Evolutionary conservation across 768 basidiomycete genomes (phyloP), one percentile per base, ranked within the genome.

Genomic region (Mycena venus): DNA sequence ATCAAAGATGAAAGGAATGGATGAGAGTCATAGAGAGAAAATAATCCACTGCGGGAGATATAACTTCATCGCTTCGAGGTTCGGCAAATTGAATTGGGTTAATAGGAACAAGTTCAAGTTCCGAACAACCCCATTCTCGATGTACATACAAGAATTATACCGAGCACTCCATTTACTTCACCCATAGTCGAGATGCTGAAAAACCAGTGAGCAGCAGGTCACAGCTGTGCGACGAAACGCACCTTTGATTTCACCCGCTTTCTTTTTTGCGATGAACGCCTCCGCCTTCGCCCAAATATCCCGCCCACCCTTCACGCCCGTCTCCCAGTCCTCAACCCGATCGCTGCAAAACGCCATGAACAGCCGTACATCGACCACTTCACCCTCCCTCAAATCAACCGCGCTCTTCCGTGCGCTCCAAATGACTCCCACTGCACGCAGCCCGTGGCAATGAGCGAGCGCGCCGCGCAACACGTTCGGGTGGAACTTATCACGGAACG

Each of bases 241-340:
- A 69, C 73, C 55, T 49, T 47, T 58, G 3, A 70, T 59, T 31
- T 74, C 27, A 0, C 73, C 73, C 2, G 68, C 44, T 23, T 58
- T 12, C 38, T 74, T 74, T 44, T 40, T 60, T 6, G 62, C 53
- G 29, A 74, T 60, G n/a, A 74, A 74, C 55, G 32, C 63, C 62
- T 70, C 73, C 32, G 55, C 73, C 4, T 68, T 55, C 27, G 62
- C 58, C 73, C 73, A 74, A 15, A 74, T 59, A 38, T 70, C 73
- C 7, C 36, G 9, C 34, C 63, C 68, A 4, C 72, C 66, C 10
- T 27, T 21, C 34, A 63, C 68, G 11, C 42, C 56, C 12, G 32
- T 23, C 53, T 44, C 68, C 73, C 73, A 70, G 8, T 70, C 73
- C 44, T 58, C 62, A 14, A 47, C 53, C 55, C 21, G 9, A 15